Evolutionary conservation across 176 grass and related monocot species (phyloP).

Genomic region (Chrysopogon serrulatus): DNA sequence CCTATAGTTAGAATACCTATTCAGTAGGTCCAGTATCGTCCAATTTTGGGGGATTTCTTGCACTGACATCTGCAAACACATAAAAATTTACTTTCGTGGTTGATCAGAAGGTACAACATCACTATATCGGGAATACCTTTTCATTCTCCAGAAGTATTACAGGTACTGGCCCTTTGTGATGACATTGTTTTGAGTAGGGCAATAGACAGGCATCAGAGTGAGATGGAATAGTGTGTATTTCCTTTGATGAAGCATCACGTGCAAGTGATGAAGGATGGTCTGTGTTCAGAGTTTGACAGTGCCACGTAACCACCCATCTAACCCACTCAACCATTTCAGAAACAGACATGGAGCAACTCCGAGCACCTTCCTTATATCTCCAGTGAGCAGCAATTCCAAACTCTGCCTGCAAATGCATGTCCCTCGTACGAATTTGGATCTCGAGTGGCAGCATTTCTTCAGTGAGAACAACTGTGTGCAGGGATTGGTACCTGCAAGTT

Average conservation of each 20-base stretch:
- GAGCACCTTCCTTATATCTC: conserved; percentile 71
- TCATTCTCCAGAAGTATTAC: conserved; percentile 62
- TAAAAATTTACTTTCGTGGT: not conserved
- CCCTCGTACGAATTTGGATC: conserved; percentile 80
- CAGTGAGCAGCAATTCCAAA: conserved; percentile 79
- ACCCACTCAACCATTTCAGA: conserved; percentile 65
- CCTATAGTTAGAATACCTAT: conserved; percentile 19
- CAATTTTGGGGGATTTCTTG: conserved; percentile 52
- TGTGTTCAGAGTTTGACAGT: conserved; percentile 45
- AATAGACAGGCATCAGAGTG: conserved; percentile 29
- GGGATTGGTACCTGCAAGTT: conserved; percentile 67
- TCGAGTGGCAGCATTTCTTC: conserved; percentile 59
- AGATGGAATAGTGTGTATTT: conserved; percentile 22
- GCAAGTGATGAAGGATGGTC: conserved; percentile 25
- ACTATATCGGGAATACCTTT: conserved; percentile 23
- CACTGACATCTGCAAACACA: conserved; percentile 56
- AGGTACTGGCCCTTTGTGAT: conserved; percentile 40
- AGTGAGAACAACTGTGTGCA: conserved; percentile 74
- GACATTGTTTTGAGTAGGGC: conserved; percentile 34
- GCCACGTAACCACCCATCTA: conserved; percentile 55
- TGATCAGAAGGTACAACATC: not conserved
- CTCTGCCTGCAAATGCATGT: conserved; percentile 87
- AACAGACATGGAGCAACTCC: conserved; percentile 32
- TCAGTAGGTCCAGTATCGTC: conserved; percentile 40
- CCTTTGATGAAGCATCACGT: conserved; percentile 27